Conservation (phyloP, 2,329 filamentous ascomycete species). For the Emericellopsis cladophorae region DNA sequence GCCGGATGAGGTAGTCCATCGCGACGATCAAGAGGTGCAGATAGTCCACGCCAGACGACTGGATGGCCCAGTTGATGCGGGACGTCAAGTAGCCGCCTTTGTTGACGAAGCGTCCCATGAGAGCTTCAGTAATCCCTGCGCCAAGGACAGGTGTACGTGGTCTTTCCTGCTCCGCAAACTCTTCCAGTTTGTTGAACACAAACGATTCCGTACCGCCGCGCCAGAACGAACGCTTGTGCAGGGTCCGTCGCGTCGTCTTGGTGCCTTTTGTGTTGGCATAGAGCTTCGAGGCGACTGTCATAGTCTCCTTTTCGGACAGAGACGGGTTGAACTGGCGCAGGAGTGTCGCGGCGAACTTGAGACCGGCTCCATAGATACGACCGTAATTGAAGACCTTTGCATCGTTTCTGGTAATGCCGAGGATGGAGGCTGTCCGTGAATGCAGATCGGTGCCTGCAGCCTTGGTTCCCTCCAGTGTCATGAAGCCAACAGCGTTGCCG, state of each 20-base stretch:
- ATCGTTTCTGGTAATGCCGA: slow-evolving; percentile 88
- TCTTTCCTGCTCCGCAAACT: slow-evolving; percentile 89
- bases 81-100: slow-evolving; percentile 90
- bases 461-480: slow-evolving; percentile 96
- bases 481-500: slow-evolving; percentile 95
- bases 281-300: slow-evolving; percentile 61
- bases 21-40: slow-evolving; percentile 82
- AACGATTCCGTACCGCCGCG: slow-evolving; percentile 93
- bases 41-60: slow-evolving; percentile 94
- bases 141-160: slow-evolving; percentile 86
- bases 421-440: slow-evolving; percentile 80
- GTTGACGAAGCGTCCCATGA: slow-evolving; percentile 78
- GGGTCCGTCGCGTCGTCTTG: slow-evolving; percentile 61
- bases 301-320: slow-evolving; percentile 68
- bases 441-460: slow-evolving; percentile 88
- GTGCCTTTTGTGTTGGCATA: slow-evolving; percentile 85
- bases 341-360: slow-evolving; percentile 84
- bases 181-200: slow-evolving; percentile 95
- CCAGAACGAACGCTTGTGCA: slow-evolving; percentile 77
- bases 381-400: slow-evolving; percentile 99
- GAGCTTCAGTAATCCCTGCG: slow-evolving; percentile 88
- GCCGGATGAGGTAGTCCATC: slow-evolving; percentile 87
- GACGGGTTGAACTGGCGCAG: slow-evolving; percentile 87
- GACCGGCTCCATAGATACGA: slow-evolving; percentile 92
- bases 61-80: slow-evolving; percentile 98